Evolutionary conservation across 805 yeast species (phyloP), one percentile per base, ranked within the genome.

Genomic region (Hyphopichia homilentoma): DNA sequence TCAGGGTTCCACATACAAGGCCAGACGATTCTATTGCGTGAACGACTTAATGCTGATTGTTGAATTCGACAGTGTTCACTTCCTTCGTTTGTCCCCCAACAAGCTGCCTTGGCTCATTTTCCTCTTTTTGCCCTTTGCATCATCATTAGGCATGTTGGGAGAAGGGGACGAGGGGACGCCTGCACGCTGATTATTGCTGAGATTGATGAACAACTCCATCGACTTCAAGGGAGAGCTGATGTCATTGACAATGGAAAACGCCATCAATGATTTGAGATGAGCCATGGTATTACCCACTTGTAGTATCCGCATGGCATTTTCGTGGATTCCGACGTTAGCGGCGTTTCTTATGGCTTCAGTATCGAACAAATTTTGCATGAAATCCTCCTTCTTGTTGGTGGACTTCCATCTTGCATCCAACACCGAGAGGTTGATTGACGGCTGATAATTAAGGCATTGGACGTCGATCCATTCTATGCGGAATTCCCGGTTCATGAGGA

Each of bases 261-360:
- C 61, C 77, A 84, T 78, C 34, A 87, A 59, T 5, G 83, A 78
- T 34, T 74, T 71, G 41, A 86, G 65, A 39, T 77, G 75, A 0
- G 87, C 69, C 86, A 87, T 82, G 7, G 81, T 81, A 54, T 85
- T 93, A 25, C 87, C 73, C 4, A 84, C 75, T 53, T 84, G 90
- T 59, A 86, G 57, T 15, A 80, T 68, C 38, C 90, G 62, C 76
- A 84, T 73, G 5, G 84, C 78, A 24, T 71, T 70, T 32, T 74
- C 79, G 34, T 77, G 79, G 4, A 83, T 55, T 0, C 95, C 95
- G 40, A 73, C 73, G 33, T 70, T 69, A 4, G 79, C 63, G 34
- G 79, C 57, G 25, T 61, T 61, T 27, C 67, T 61, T 40, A 68
- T 68, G 1, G 80, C 78, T 25, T 60, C 57, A 24, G 68, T 63